phyloP scores from a whole-genome alignment of 148 eudicot species.

The Vaccinium macrocarpon region DNA sequence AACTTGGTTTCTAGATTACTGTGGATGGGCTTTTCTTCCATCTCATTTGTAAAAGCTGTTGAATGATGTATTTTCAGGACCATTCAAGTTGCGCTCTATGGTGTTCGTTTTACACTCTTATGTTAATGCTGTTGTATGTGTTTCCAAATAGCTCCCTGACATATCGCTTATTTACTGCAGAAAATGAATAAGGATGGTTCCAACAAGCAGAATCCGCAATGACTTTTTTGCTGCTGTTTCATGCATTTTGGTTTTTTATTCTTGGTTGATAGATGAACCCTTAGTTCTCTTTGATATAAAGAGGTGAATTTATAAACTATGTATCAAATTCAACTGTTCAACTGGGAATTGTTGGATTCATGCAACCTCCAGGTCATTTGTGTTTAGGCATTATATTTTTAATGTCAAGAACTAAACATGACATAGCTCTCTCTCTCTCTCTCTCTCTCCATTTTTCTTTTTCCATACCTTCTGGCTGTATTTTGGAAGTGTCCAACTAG shows the following conservation, averaged over 20 bases:
- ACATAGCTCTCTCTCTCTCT: neutral
- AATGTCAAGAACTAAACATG: neutral
- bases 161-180: constrained; percentile 20
- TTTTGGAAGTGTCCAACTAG: neutral
- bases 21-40: neutral
- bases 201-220: constrained; percentile 18
- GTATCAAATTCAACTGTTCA: neutral
- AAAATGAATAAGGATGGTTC: constrained; percentile 36
- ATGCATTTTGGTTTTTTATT: neutral
- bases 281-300: neutral
- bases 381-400: neutral
- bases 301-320: neutral
- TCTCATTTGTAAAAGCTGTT: neutral
- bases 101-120: neutral
- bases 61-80: neutral
- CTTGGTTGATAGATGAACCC: neutral
- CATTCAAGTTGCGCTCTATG: neutral
- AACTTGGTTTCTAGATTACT: neutral
- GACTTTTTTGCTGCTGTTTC: neutral
- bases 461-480: neutral
- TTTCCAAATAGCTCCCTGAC: neutral
- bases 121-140: neutral
- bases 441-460: neutral
- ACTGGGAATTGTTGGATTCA: neutral
- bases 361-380: neutral